phyloP scores from a whole-genome alignment of 768 basidiomycete species.

The Xerocomellus dryophilus region DNA sequence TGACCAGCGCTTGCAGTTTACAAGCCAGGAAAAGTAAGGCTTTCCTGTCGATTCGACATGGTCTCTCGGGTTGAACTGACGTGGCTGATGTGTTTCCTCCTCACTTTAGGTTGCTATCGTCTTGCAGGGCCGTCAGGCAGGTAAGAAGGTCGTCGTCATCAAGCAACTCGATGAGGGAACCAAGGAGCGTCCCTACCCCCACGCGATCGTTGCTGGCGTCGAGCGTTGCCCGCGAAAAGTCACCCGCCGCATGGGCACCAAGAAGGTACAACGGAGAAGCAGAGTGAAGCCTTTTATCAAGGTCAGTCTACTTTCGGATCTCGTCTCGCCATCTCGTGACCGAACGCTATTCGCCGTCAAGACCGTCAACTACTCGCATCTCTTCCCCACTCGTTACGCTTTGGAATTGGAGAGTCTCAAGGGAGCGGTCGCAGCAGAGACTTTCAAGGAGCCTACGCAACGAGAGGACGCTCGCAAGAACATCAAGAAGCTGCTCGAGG shows the following conservation, averaged over 20 bases:
- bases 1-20: constrained; percentile 55
- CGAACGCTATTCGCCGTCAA: constrained; percentile 26
- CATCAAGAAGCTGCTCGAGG: constrained; percentile 95
- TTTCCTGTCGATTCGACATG: neutral
- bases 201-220: constrained; percentile 97
- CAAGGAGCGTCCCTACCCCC: constrained; percentile 94
- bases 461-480: constrained; percentile 93
- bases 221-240: constrained; percentile 99
- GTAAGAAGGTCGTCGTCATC: constrained; percentile 99
- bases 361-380: constrained; percentile 97
- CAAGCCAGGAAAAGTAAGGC: constrained; percentile 86
- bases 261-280: constrained; percentile 87
- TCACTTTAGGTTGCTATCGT: constrained; percentile 82
- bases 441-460: constrained; percentile 97
- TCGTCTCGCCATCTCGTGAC: neutral
- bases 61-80: neutral
- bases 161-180: constrained; percentile 97
- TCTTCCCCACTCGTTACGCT: constrained; percentile 98
- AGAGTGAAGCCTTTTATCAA: constrained; percentile 99
- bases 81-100: neutral
- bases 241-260: constrained; percentile 95
- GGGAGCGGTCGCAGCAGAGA: constrained; percentile 77
- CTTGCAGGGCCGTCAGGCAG: constrained; percentile 98
- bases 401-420: constrained; percentile 95
- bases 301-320: constrained; percentile 45